These are phyloP conservation scores for Hymenoscyphus salicellus DNA, from an alignment of 2,329 filamentous ascomycete species.

Conservation along the genomic window DNA sequence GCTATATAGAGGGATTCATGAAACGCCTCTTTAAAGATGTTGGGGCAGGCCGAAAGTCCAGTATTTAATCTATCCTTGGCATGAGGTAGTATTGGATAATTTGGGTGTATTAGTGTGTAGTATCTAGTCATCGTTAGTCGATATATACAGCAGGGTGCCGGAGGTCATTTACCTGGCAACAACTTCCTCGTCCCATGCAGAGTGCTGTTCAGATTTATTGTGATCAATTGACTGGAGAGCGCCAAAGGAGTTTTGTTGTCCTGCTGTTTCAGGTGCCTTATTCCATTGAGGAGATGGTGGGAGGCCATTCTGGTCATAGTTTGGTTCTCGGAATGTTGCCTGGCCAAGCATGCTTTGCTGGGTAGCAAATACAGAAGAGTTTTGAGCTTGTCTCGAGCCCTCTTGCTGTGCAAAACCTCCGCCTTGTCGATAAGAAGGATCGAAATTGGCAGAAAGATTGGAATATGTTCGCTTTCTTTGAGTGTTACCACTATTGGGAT, in stretches of 20 bases:
- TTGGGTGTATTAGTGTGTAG: conserved; percentile 61
- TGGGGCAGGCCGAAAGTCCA: conserved; percentile 55
- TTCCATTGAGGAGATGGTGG: conserved; percentile 33
- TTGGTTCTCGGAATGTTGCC: conserved; percentile 25
- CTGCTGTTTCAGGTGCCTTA: conserved; percentile 30
- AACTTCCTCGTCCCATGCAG: conserved; percentile 46
- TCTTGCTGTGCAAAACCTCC: conserved; percentile 29
- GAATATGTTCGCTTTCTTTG: conserved; percentile 49
- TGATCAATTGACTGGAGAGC: conserved; percentile 27
- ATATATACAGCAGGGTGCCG: neutral
- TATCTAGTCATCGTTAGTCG: conserved; percentile 49
- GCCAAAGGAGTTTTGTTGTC: conserved; percentile 30
- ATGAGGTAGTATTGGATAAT: conserved; percentile 63
- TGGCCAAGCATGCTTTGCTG: too few species aligned
- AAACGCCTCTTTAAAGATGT: conserved; percentile 61
- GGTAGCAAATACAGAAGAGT: conserved; percentile 8
- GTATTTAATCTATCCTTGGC: conserved; percentile 54
- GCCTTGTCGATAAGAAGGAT: conserved; percentile 38
- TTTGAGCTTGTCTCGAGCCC: conserved; percentile 22
- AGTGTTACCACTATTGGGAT: conserved; percentile 40
- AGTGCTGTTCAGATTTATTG: conserved; percentile 27
- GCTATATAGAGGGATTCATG: conserved; percentile 59
- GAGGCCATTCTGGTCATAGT: conserved; percentile 35
- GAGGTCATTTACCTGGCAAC: conserved; percentile 40
- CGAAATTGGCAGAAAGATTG: conserved; percentile 45